Evolutionary conservation across 345 rosid genomes (phyloP).

Genomic region (Pistacia atlantica): DNA sequence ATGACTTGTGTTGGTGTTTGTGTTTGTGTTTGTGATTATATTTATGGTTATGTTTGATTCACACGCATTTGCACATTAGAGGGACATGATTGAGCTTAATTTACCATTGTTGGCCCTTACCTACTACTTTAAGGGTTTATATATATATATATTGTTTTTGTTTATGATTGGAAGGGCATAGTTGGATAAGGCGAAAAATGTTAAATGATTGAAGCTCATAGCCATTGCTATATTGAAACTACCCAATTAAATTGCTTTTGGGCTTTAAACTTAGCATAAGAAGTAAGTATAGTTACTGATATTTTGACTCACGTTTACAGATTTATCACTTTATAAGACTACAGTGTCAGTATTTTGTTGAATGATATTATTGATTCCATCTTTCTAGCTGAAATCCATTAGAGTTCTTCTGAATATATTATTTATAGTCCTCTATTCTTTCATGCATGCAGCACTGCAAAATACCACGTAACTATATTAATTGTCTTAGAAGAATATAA

Average conservation of each 20-base stretch:
- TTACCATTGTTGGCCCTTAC: no score
- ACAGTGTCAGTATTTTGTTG: no score
- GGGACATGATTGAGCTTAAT: no score
- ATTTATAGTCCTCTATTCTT: background rate
- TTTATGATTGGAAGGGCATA: no score
- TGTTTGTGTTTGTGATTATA: no score
- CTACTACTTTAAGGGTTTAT: no score
- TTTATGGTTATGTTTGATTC: no score
- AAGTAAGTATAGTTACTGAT: background rate
- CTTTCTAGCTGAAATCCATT: background rate
- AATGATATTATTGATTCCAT: background rate
- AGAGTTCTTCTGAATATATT: background rate
- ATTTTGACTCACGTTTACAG: background rate
- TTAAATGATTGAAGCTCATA: background rate
- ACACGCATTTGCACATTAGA: no score
- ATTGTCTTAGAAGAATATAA: background rate
- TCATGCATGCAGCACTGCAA: background rate
- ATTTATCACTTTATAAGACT: background rate
- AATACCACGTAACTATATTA: background rate
- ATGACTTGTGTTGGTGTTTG: no score
- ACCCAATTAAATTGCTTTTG: background rate
- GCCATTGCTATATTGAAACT: background rate
- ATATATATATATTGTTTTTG: no score
- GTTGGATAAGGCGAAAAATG: no score
- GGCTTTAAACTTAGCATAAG: background rate